phyloP scores from a whole-genome alignment of 345 rosid species.

The Salix viminalis region DNA sequence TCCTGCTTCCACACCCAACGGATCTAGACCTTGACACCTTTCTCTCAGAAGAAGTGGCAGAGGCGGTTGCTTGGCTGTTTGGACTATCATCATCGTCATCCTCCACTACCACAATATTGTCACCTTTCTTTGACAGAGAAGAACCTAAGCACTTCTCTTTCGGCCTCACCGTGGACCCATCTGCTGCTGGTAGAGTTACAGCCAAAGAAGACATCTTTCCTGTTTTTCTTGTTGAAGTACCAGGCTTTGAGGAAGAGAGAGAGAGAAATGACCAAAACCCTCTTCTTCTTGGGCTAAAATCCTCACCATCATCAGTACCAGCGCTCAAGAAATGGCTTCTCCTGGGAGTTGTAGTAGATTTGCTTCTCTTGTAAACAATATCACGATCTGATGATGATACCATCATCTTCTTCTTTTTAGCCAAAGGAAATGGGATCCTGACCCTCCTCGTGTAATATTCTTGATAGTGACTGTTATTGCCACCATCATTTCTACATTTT shows the following conservation, averaged over 20 bases:
- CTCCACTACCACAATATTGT: slow-evolving; percentile 28
- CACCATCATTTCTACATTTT: slow-evolving; percentile 21
- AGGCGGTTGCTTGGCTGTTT: slow-evolving; percentile 36
- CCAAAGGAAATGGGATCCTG: slow-evolving; percentile 59
- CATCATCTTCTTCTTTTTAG: slow-evolving; percentile 66
- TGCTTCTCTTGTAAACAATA: slow-evolving; percentile 71
- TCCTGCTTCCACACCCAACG: slow-evolving; percentile 95
- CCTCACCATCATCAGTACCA: slow-evolving; percentile 37
- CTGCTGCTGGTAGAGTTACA: background rate
- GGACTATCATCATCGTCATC: slow-evolving; percentile 61
- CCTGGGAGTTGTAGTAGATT: slow-evolving; percentile 53
- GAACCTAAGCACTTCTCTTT: slow-evolving; percentile 40
- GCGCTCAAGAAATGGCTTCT: slow-evolving; percentile 37
- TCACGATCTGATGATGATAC: slow-evolving; percentile 45
- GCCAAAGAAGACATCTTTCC: slow-evolving; percentile 24
- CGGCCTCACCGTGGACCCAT: slow-evolving; percentile 23
- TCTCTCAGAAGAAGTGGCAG: slow-evolving; percentile 64
- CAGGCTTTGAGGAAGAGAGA: slow-evolving; percentile 46
- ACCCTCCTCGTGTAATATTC: slow-evolving; percentile 36
- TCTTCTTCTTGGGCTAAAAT: slow-evolving; percentile 57
- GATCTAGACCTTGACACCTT: slow-evolving; percentile 99
- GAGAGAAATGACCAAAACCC: slow-evolving; percentile 87
- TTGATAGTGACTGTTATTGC: slow-evolving; percentile 19
- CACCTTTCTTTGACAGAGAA: slow-evolving; percentile 43
- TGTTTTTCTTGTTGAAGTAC: slow-evolving; percentile 24